Conservation (phyloP, 2,329 filamentous ascomycete species). For the Alternaria arbusti region DNA sequence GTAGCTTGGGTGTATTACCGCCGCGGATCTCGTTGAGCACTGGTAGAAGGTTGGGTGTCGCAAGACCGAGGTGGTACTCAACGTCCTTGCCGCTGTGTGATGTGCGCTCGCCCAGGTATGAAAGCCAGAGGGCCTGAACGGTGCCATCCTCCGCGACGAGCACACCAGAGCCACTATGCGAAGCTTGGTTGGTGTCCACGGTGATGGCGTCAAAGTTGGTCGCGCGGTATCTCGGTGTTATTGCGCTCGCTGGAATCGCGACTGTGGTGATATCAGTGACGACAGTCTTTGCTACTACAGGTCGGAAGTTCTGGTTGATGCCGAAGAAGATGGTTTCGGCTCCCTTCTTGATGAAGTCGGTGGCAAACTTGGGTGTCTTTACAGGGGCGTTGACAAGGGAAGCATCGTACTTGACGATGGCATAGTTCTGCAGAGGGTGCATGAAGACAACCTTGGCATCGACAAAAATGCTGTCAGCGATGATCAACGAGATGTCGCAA, state of each 20-base stretch:
- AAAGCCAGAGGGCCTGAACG: conserved; percentile 95
- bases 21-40: conserved; percentile 86
- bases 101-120: conserved; percentile 90
- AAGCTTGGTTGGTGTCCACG: conserved; percentile 89
- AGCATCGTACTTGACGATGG: conserved; percentile 93
- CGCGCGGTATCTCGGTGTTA: conserved; percentile 89
- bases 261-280: conserved; percentile 98
- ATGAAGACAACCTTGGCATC: conserved; percentile 94
- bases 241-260: conserved; percentile 90
- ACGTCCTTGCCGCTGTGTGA: conserved; percentile 83
- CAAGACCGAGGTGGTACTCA: conserved; percentile 93
- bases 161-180: conserved; percentile 92
- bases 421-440: conserved; percentile 96
- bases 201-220: conserved; percentile 97
- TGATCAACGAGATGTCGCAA: conserved; percentile 94
- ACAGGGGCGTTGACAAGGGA: conserved; percentile 92
- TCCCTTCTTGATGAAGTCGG: conserved; percentile 84
- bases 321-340: conserved; percentile 95
- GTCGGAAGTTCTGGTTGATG: conserved; percentile 94
- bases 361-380: conserved; percentile 83
- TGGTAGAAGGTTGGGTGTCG: conserved; percentile 85
- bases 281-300: conserved; percentile 91
- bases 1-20: conserved; percentile 78
- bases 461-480: conserved; percentile 94
- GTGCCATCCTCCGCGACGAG: conserved; percentile 87